Percentiles rank a stretch among this genome's conserved stretches.
Evolutionary conservation across 73 alveolate species (phyloP).

Genomic region (Urostyla sp.): DNA sequence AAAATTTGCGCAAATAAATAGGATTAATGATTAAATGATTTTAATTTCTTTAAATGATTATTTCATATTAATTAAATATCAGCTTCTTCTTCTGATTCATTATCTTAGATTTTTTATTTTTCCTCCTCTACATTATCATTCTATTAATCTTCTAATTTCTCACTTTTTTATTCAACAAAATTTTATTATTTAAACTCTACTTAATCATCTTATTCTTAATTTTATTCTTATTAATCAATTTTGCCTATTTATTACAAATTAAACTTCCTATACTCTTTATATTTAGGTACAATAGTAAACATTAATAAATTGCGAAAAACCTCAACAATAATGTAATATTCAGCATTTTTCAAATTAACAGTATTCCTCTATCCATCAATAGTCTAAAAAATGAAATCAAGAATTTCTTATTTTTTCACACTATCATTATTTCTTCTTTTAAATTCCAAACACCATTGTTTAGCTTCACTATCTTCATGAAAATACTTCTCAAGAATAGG

Average conservation of each 20-base stretch:
- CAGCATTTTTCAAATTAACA: slow-evolving; percentile 29
- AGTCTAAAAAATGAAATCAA: slow-evolving; percentile 28
- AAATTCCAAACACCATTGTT: slow-evolving; percentile 46
- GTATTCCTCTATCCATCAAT: slow-evolving; percentile 28
- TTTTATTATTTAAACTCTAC: slow-evolving; percentile 7
- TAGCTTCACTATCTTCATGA: slow-evolving; percentile 2
- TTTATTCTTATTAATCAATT: neutral
- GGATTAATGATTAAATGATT: neutral
- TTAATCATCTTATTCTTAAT: neutral
- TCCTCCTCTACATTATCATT: neutral
- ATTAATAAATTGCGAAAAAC: slow-evolving; percentile 43
- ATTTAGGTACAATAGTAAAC: slow-evolving; percentile 45
- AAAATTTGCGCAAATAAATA: neutral
- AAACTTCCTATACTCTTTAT: slow-evolving; percentile 36
- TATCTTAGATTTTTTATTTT: neutral
- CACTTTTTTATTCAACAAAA: slow-evolving; percentile 10
- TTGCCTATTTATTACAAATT: neutral
- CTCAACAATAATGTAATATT: slow-evolving; percentile 26
- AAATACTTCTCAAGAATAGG: slow-evolving; percentile 25
- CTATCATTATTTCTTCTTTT: slow-evolving; percentile 22
- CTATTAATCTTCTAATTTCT: slow-evolving; percentile 8
- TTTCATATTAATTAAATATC: neutral
- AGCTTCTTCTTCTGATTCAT: neutral
- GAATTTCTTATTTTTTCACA: neutral
- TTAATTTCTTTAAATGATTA: neutral